A percentile compares a stretch with the other conserved stretches of the same genome.
phyloP scores from a whole-genome alignment of 148 eudicot genomes.

The Gaultheria prostrata region DNA sequence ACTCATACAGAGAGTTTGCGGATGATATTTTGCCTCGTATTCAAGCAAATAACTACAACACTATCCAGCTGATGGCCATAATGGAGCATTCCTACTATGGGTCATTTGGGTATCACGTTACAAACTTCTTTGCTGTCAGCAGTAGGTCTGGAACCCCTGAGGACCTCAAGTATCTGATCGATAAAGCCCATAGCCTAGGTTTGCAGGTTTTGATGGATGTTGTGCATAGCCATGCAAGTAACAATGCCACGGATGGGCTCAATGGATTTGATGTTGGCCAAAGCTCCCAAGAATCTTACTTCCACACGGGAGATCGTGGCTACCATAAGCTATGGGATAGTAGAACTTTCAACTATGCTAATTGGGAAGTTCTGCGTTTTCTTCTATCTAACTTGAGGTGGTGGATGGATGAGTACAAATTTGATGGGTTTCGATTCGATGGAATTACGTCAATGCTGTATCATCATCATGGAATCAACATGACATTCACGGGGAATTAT shows the following conservation, averaged over 20 bases:
- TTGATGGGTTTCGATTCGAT: constrained; percentile 97
- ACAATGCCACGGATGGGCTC: constrained; percentile 84
- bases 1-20: constrained; percentile 90
- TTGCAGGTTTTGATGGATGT: constrained; percentile 87
- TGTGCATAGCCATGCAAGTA: constrained; percentile 96
- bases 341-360: constrained; percentile 83
- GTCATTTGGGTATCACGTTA: constrained; percentile 94
- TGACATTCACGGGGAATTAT: constrained; percentile 73
- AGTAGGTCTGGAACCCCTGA: constrained; percentile 94
- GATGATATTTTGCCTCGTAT: constrained; percentile 92
- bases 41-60: constrained; percentile 83
- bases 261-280: constrained; percentile 97
- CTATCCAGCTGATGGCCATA: constrained; percentile 95
- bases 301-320: constrained; percentile 83
- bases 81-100: constrained; percentile 99
- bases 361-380: constrained; percentile 98
- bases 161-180: constrained; percentile 90
- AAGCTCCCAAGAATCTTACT: constrained; percentile 84
- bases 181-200: constrained; percentile 95
- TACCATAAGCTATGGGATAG: constrained; percentile 94
- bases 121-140: constrained; percentile 95
- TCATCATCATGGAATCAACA: constrained; percentile 89
- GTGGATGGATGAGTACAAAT: constrained; percentile 91
- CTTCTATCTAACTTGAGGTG: constrained; percentile 88
- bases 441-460: constrained; percentile 97